These are phyloP conservation scores for Gracilaria vermiculophylla DNA, from an alignment of 23 red algal genomes.

Conservation along the genomic window DNA sequence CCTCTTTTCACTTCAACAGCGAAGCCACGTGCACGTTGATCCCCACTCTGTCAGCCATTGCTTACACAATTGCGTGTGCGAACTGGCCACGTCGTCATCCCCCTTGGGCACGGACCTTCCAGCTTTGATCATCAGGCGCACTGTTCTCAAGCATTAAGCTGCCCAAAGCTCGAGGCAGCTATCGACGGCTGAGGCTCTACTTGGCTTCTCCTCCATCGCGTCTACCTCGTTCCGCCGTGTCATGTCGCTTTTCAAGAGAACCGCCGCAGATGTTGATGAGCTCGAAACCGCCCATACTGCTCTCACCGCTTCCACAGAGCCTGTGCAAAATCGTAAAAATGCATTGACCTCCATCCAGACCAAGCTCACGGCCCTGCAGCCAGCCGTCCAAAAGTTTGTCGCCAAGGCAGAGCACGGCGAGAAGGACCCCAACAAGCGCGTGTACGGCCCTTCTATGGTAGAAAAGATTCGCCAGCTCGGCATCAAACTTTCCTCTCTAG, in stretches of 20 bases:
- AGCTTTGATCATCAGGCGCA: not conserved
- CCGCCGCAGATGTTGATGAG: not conserved
- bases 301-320: constrained; percentile 3
- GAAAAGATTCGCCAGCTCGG: constrained; percentile 29
- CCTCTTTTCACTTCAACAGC: no score
- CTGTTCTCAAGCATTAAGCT: no score
- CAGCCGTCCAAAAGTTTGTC: constrained; percentile 62
- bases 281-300: not conserved
- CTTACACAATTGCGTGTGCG: not conserved
- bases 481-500: not conserved
- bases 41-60: not conserved
- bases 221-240: not conserved
- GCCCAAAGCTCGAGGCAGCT: no score
- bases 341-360: not conserved
- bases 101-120: not conserved
- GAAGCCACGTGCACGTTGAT: not conserved
- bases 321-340: constrained; percentile 16
- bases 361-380: not conserved
- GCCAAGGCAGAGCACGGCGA: constrained; percentile 56
- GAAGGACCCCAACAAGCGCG: constrained; percentile 57
- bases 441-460: constrained; percentile 56
- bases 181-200: no score
- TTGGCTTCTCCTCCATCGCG: not conserved
- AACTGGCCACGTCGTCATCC: not conserved
- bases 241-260: constrained; percentile 45